Percentiles rank a stretch among this genome's conserved stretches.
Evolutionary conservation across 2,329 filamentous ascomycete species (phyloP).

Genomic region (Dothideomycetidae sp.): DNA sequence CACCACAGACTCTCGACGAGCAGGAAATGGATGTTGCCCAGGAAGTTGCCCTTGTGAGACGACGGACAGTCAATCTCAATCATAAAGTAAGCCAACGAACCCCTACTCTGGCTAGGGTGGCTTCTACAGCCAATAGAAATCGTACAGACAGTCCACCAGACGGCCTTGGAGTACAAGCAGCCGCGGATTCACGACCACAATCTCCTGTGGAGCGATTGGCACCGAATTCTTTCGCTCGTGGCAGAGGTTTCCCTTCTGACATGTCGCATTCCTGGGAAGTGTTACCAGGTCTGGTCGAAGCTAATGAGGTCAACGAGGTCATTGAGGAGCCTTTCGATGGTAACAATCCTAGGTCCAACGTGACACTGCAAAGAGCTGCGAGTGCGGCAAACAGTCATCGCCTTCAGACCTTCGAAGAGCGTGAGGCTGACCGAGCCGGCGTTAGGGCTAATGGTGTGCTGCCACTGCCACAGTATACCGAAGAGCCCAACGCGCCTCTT

Average conservation of each 20-base stretch:
- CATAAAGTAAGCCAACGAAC: slow-evolving; percentile 20
- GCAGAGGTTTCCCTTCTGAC: slow-evolving; percentile 8
- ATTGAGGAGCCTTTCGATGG: slow-evolving; percentile 24
- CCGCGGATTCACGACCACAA: slow-evolving; percentile 1
- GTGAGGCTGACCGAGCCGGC: slow-evolving; percentile 29
- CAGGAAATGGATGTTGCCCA: slow-evolving; percentile 21
- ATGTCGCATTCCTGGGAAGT: slow-evolving; percentile 11
- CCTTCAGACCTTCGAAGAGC: slow-evolving; percentile 45
- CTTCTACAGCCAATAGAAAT: slow-evolving; percentile 18
- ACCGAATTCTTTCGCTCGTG: slow-evolving; percentile 4
- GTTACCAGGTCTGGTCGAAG: slow-evolving; percentile 22
- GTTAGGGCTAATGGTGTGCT: slow-evolving; percentile 74
- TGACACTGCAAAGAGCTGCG: slow-evolving; percentile 22
- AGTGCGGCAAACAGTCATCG: slow-evolving; percentile 58
- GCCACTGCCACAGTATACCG: slow-evolving; percentile 63
- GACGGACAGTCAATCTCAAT: slow-evolving; percentile 24
- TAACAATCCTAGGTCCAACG: slow-evolving; percentile 21
- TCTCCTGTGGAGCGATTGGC: slow-evolving; percentile 5
- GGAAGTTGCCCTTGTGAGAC: slow-evolving; percentile 22
- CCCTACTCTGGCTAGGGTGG: slow-evolving; percentile 21
- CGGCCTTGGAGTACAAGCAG: too few relatives aligned
- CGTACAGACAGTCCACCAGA: slow-evolving; percentile 1
- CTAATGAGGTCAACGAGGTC: slow-evolving; percentile 16
- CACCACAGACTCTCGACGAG: slow-evolving; percentile 22
- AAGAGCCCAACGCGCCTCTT: slow-evolving; percentile 35